Evolutionary conservation across 2,329 filamentous ascomycete genomes (phyloP), one percentile per base, ranked within the genome.

Genomic region (Meredithiella fracta): DNA sequence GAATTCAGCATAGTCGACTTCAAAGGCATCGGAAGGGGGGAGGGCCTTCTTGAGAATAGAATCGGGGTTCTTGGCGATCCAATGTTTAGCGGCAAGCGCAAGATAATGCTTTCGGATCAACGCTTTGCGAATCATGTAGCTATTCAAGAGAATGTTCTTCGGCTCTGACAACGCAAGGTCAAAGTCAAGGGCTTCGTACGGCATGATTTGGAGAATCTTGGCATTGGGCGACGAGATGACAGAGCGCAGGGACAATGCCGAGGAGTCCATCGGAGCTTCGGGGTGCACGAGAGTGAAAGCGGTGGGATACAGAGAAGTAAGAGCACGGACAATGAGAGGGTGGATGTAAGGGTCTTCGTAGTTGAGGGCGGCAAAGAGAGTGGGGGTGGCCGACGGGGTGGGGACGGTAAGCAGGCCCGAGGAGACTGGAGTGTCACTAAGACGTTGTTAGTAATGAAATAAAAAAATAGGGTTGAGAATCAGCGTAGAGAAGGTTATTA

Each of bases 101-200:
- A 98, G 77, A 66, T 92, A 97, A 67, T 98, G 92, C 69, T 98
- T 98, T 58, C 92, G 80, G 63, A 97, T 97, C 20, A 98, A 74
- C 0, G 92, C 92, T 72, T 97, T 97, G 64, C 92, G 85, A 66
- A 97, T 94, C 65, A 96, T 78, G 68, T 96, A 97, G 64, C 87
- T 86, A 69, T 96, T 97, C 62, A 86, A 75, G 1, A 95, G 73
- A 9, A 77, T 79, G 0, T 78, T 80, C 0, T 68, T 65, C 0
- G 84, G 69, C 62, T 87, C 73, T 1, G 72, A 67, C 57, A 85
- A 73, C 17, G 85, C 77, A 63, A 84, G 80, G 55, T 86, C 82
- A 67, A 95, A 97, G 65, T 94, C 86, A 58, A 97, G 78, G 44
- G 78, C 74, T 68, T 98, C 92, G 69, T 98, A 98, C 34, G 85